Conservation (phyloP, 1,139 yeast genomes). For the Protomyces macrosporus region DNA sequence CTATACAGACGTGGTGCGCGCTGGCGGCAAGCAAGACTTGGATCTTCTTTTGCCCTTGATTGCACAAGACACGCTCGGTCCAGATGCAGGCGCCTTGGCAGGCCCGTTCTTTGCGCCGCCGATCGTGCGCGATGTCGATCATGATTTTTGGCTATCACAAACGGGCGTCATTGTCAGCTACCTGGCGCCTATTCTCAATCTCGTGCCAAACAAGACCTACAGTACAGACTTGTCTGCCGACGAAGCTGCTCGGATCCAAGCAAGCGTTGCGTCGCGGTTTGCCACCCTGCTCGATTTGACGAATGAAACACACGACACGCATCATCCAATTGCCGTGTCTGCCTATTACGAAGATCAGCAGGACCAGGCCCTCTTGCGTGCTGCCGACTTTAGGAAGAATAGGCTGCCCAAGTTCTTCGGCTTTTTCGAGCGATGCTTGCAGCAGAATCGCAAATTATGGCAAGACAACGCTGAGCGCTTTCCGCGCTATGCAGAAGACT, state of each 20-base stretch:
- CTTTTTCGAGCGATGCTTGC: slow-evolving; percentile 16
- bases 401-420: slow-evolving; percentile 13
- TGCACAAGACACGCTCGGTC: not conserved
- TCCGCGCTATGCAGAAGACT: not conserved
- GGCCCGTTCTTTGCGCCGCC: slow-evolving; percentile 21
- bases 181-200: slow-evolving; percentile 14
- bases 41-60: slow-evolving; percentile 1
- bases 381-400: slow-evolving; percentile 3
- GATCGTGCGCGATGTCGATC: slow-evolving; percentile 2
- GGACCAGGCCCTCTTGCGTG: slow-evolving; percentile 5
- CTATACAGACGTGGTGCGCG: slow-evolving; percentile 5
- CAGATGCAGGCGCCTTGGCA: not conserved
- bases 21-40: not conserved
- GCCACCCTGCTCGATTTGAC: slow-evolving; percentile 12
- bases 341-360: slow-evolving; percentile 18
- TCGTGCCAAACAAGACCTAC: not conserved
- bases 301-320: slow-evolving; percentile 18
- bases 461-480: not conserved
- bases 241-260: slow-evolving; percentile 4
- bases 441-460: not conserved
- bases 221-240: not conserved
- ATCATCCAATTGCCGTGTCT: slow-evolving; percentile 18
- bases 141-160: slow-evolving; percentile 9
- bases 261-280: not conserved
- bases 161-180: slow-evolving; percentile 9